Conservation (phyloP, 2,329 filamentous ascomycete genomes). For the Fonsecaea nubica region DNA sequence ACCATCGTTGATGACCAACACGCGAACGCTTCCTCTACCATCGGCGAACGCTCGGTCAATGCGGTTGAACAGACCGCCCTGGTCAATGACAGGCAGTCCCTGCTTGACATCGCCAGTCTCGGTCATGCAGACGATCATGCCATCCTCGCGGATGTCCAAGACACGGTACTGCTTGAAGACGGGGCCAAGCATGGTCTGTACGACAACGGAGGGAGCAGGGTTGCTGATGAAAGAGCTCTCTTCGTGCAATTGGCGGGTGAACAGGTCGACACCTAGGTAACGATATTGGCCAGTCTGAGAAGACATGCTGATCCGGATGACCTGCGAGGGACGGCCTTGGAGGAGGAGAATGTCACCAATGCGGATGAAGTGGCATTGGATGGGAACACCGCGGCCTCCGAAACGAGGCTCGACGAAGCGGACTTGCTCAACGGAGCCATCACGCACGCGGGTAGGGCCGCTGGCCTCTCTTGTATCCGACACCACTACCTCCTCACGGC, state of each 20-base stretch:
- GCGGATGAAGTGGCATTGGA: slow-evolving; percentile 99
- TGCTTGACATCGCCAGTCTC: slow-evolving; percentile 99
- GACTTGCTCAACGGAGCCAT: slow-evolving; percentile 54
- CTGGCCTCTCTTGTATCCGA: slow-evolving; percentile 51
- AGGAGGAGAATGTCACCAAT: slow-evolving; percentile 98
- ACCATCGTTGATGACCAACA: slow-evolving; percentile 92
- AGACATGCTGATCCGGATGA: slow-evolving; percentile 99
- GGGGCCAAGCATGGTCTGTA: slow-evolving; percentile 99
- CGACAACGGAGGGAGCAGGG: slow-evolving; percentile 92
- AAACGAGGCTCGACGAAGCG: slow-evolving; percentile 60
- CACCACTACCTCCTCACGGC: slow-evolving; percentile 48
- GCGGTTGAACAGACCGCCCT: slow-evolving; percentile 84
- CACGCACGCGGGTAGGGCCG: slow-evolving; percentile 54
- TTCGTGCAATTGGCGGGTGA: slow-evolving; percentile 99
- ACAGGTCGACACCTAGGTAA: slow-evolving; percentile 99
- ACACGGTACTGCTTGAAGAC: slow-evolving; percentile 99
- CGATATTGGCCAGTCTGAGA: slow-evolving; percentile 98
- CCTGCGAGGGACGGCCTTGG: slow-evolving; percentile 98
- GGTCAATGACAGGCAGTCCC: slow-evolving; percentile 90
- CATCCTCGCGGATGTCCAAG: slow-evolving; percentile 89
- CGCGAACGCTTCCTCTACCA: slow-evolving; percentile 90
- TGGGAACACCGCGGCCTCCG: slow-evolving; percentile 67
- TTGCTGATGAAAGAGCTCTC: slow-evolving; percentile 98
- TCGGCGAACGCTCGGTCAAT: slow-evolving; percentile 85
- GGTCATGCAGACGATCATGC: slow-evolving; percentile 90